Conservation (phyloP, 2,329 filamentous ascomycete genomes). For the Chaetomium olivaceum region DNA sequence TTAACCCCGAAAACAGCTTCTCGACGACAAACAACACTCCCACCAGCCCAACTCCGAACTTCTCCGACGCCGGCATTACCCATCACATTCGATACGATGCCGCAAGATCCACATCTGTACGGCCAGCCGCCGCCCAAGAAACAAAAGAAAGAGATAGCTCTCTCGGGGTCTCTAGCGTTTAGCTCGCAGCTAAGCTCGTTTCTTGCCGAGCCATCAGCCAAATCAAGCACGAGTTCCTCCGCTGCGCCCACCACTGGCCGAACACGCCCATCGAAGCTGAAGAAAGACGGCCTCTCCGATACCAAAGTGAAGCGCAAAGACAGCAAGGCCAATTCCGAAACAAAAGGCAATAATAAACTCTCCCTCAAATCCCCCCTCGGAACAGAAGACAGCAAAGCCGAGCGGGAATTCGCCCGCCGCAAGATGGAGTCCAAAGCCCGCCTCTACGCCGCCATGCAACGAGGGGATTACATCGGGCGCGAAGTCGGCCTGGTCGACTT, state of each 20-base stretch:
- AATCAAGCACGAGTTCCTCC: conserved; percentile 46
- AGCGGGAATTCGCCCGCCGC: conserved; percentile 70
- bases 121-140: conserved; percentile 71
- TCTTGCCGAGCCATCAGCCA: conserved; percentile 56
- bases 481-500: conserved; percentile 83
- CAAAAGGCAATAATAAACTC: conserved; percentile 42
- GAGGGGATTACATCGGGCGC: conserved; percentile 75
- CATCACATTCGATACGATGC: conserved; percentile 44
- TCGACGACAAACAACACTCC: neutral
- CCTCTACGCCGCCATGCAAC: conserved; percentile 85
- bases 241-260: conserved; percentile 48
- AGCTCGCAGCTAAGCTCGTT: conserved; percentile 83
- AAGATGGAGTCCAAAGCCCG: conserved; percentile 90
- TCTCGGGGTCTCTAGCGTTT: conserved; percentile 78
- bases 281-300: conserved; percentile 66
- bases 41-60: neutral
- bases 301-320: conserved; percentile 46
- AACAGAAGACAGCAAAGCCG: conserved; percentile 63
- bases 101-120: conserved; percentile 72
- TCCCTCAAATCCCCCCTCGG: conserved; percentile 54
- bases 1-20: neutral
- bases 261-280: conserved; percentile 55
- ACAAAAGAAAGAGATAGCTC: conserved; percentile 66
- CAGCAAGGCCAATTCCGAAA: conserved; percentile 43
- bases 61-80: neutral